Conservation (phyloP, 1,284 basidiomycete genomes). For the Malassezia cuniculi region DNA sequence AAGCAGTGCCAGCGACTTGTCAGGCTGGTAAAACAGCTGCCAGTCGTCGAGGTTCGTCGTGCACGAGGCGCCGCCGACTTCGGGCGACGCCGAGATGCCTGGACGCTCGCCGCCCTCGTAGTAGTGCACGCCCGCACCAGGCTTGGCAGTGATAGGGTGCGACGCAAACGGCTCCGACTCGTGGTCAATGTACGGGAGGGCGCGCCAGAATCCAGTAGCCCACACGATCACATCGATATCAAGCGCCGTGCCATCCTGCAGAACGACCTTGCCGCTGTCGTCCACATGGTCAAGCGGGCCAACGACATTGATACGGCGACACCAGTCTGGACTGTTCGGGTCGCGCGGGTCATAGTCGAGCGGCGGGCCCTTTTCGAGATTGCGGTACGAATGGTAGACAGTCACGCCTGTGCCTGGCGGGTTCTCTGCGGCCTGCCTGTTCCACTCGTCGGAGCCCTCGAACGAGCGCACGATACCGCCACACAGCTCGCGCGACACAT, state of each 20-base stretch:
- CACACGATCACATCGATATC: constrained; percentile 38
- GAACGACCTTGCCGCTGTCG: constrained; percentile 8
- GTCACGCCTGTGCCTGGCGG: too few species aligned
- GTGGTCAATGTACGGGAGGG: constrained; percentile 24
- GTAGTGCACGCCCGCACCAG: too few species aligned
- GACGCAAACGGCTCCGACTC: constrained; percentile 11
- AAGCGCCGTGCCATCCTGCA: constrained; percentile 14
- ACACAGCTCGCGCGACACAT: constrained; percentile 48
- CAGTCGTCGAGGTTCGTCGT: constrained; percentile 38
- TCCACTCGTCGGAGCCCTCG: constrained; percentile 12
- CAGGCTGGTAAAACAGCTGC: constrained; percentile 28
- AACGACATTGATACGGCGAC: constrained; percentile 27
- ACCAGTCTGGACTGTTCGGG: constrained; percentile 21
- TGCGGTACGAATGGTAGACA: constrained; percentile 26
- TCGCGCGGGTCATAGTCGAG: constrained; percentile 39
- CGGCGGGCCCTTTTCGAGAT: constrained; percentile 25
- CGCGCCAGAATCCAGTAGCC: constrained; percentile 38
- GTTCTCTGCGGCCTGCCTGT: neutral
- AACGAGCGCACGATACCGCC: constrained; percentile 24
- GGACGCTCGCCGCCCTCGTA: too few species aligned
- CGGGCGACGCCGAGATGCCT: neutral
- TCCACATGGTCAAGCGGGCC: constrained; percentile 19
- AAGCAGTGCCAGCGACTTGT: constrained; percentile 22
- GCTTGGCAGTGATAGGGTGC: constrained; percentile 16
- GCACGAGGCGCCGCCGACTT: neutral